Conservation (phyloP, 176 grass and related monocot species). For the Coix lacrymajobi region DNA sequence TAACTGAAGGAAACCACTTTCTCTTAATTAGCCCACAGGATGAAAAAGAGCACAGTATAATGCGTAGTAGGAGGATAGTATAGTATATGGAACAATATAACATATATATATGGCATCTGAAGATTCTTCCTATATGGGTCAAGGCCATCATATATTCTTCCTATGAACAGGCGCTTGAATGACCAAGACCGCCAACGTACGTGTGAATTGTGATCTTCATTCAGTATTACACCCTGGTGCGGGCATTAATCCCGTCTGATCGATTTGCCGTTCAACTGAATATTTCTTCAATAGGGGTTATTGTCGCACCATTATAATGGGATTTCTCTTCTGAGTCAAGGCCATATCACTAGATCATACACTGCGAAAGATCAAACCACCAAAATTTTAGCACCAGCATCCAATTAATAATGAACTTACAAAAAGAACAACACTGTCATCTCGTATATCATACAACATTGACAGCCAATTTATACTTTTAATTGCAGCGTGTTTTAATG, state of each 20-base stretch:
- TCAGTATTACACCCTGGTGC: background rate
- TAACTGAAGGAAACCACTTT: background rate
- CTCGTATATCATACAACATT: background rate
- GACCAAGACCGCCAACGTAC: background rate
- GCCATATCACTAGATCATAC: background rate
- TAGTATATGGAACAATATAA: slow-evolving; percentile 9
- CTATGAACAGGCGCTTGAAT: slow-evolving; percentile 9
- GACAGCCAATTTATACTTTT: background rate
- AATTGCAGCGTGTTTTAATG: background rate
- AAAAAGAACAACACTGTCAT: background rate
- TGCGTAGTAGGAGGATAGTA: background rate
- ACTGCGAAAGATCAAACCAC: background rate
- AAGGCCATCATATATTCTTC: slow-evolving; percentile 10
- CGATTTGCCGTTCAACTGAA: background rate
- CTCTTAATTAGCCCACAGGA: background rate
- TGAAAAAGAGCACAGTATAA: background rate
- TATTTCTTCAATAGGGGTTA: background rate
- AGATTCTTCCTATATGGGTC: background rate
- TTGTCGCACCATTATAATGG: background rate
- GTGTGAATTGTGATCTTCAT: slow-evolving; percentile 3
- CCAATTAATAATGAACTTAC: no score
- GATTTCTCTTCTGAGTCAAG: background rate
- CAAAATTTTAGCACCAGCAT: background rate
- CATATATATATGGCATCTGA: slow-evolving; percentile 9
- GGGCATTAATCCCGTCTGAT: background rate